Percentiles rank a stretch among this genome's conserved stretches.
phyloP scores from a whole-genome alignment of 495 filamentous ascomycete genomes.

The Trichoderma virens region DNA sequence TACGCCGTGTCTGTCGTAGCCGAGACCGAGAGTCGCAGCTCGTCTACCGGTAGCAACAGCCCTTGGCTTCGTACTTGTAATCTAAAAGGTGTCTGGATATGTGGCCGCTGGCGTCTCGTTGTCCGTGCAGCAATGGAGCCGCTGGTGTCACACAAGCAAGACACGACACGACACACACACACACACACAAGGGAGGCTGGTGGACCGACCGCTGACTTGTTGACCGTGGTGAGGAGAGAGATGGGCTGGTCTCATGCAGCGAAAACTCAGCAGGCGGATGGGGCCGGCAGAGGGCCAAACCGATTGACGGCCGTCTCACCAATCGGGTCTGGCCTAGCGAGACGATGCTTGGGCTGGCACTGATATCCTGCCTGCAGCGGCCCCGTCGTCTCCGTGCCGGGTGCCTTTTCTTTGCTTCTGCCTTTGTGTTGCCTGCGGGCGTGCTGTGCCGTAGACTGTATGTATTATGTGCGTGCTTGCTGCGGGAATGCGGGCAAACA shows the following conservation, averaged over 20 bases:
- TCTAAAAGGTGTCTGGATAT: neutral
- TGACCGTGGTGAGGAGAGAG: slow-evolving; percentile 7
- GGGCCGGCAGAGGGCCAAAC: neutral
- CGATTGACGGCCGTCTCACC: neutral
- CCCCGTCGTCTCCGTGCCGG: slow-evolving; percentile 1
- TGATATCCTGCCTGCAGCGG: slow-evolving; percentile 4
- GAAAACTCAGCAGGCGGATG: slow-evolving; percentile 9
- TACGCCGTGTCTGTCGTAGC: no score
- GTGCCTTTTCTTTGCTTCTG: neutral
- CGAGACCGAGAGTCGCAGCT: no score
- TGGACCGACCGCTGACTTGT: slow-evolving; percentile 2
- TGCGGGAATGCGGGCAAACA: slow-evolving; percentile 5
- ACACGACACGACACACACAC: slow-evolving; percentile 4
- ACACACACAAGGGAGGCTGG: slow-evolving; percentile 1
- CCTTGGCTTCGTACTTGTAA: no score
- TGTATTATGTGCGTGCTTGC: slow-evolving; percentile 4
- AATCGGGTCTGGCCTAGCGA: slow-evolving; percentile 3
- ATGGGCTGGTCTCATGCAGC: slow-evolving; percentile 2
- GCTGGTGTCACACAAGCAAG: slow-evolving; percentile 7
- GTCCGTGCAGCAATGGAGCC: neutral
- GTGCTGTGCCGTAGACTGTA: neutral
- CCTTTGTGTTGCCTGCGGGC: neutral
- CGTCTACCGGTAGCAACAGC: no score
- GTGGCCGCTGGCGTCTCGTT: slow-evolving; percentile 5
- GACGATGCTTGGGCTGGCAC: neutral